A percentile compares a stretch with the other conserved stretches of the same genome.
phyloP scores from a whole-genome alignment of 2,329 filamentous ascomycete genomes.

The Colletotrichum sp. region DNA sequence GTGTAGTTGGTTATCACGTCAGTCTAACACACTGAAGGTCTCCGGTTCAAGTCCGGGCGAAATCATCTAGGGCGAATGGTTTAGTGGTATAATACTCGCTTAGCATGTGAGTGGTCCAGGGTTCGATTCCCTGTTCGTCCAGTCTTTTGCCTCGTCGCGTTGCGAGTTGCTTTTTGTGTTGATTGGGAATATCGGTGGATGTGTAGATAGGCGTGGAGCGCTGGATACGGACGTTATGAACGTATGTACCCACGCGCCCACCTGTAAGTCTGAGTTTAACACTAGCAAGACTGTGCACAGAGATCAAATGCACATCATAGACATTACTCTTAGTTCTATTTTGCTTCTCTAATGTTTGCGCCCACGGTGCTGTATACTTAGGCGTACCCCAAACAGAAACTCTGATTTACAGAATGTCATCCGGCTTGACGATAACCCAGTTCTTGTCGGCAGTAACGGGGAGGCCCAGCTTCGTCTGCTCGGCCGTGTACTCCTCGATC shows the following conservation, averaged over 20 bases:
- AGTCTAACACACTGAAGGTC: slow-evolving; percentile 43
- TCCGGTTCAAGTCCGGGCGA: slow-evolving; percentile 21
- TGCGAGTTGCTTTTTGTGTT: neutral
- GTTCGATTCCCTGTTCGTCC: slow-evolving; percentile 20
- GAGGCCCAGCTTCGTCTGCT: slow-evolving; percentile 37
- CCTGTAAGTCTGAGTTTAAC: neutral
- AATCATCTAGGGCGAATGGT: slow-evolving; percentile 16
- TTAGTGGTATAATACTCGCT: slow-evolving; percentile 22
- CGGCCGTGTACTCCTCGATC: slow-evolving; percentile 37
- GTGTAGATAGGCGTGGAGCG: rapidly evolving
- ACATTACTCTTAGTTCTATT: neutral
- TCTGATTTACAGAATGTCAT: slow-evolving; percentile 36
- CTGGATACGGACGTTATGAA: rapidly evolving
- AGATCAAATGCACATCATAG: neutral
- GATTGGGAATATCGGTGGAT: rapidly evolving
- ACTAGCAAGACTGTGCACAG: neutral
- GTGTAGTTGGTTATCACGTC: slow-evolving; percentile 53
- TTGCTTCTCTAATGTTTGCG: neutral
- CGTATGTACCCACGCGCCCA: neutral
- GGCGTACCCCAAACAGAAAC: neutral
- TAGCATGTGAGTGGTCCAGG: slow-evolving; percentile 21
- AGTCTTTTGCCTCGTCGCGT: neutral
- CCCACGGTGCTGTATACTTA: neutral
- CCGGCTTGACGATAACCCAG: slow-evolving; percentile 46
- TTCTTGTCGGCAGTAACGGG: slow-evolving; percentile 48